These are phyloP conservation scores for Truncatella angustata DNA, from an alignment of 2,329 filamentous ascomycete species.

Conservation along the genomic window DNA sequence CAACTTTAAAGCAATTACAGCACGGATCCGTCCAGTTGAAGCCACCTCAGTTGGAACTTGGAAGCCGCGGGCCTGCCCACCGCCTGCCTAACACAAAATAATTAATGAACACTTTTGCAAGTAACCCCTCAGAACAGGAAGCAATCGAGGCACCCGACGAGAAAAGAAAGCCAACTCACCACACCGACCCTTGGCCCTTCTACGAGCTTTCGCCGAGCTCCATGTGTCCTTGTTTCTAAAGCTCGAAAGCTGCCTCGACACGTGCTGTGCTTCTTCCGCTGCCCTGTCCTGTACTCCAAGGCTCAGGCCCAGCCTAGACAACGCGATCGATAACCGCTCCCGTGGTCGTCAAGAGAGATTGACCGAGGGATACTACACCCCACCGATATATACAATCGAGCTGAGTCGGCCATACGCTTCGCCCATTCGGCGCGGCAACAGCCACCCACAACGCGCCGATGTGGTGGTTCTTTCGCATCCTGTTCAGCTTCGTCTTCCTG, in stretches of 20 bases:
- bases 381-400: background rate
- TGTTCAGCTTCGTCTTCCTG: slow-evolving; percentile 83
- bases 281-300: background rate
- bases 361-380: no score
- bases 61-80: slow-evolving; percentile 4
- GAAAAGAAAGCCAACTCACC: background rate
- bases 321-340: no score
- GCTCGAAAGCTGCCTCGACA: background rate
- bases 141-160: no score
- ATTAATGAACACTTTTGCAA: background rate
- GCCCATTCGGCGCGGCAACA: slow-evolving; percentile 30
- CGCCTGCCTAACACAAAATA: slow-evolving; percentile 11
- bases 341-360: no score
- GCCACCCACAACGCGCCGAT: slow-evolving; percentile 56
- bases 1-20: slow-evolving; percentile 8
- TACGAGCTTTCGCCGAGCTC: background rate
- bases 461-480: slow-evolving; percentile 76
- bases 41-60: background rate
- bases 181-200: background rate
- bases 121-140: background rate
- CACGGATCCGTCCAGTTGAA: background rate
- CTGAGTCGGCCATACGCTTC: slow-evolving; percentile 29
- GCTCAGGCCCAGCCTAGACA: background rate
- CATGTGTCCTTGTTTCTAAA: background rate
- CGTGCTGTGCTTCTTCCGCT: background rate